Evolutionary conservation across 2,329 filamentous ascomycete species (phyloP), one percentile per base, ranked within the genome.

Genomic region (Trichoderma sp.): DNA sequence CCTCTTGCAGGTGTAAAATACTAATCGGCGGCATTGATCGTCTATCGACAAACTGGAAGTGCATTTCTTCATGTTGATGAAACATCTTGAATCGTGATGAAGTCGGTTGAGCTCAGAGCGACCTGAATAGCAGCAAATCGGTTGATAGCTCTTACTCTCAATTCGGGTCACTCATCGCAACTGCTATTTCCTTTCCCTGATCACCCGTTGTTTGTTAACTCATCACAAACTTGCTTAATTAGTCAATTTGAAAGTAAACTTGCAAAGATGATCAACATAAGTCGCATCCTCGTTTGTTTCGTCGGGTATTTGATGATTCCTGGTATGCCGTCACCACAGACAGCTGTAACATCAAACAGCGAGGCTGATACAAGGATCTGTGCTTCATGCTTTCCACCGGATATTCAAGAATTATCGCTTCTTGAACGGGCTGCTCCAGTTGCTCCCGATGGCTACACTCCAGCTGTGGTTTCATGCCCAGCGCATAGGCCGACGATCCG

Each of bases 381-480:
- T 60, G 63, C 12, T 24, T 50, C 63, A 50, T 53, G 6, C 14
- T n/a, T 35, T 14, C 56, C 27, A 3, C 33, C 63, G 5, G 27
- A 11, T 4, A n/a, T 33, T 29, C 66, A 38, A 24, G 29, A 21
- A 24, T 35, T 33, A 6, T 27, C 65, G 9, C 9, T 50, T 24
- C 24, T 59, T 2, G n/a, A 71, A 29, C 74, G 71, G 60, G 75
- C 75, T 27, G 56, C 31, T 1, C 64, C 71, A 18, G 29, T 60
- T 35, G 75, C 75, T 11, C 73, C 77, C 14, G 64, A 76, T 63
- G 75, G 76, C 21, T 79, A 79, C 56, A 75, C 76, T 21, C 78
- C 78, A 6, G 77, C 75, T 21, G 31, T 27, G 4, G 77, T 79
- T 16, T 66, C 75, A n/a, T 79, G 78, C 29, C 78, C 78, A 4